Percentiles rank a stretch among this genome's conserved stretches.
These are phyloP conservation scores for Podosphaera xanthii DNA, from an alignment of 2,329 filamentous ascomycete genomes.

Conservation along the genomic window DNA sequence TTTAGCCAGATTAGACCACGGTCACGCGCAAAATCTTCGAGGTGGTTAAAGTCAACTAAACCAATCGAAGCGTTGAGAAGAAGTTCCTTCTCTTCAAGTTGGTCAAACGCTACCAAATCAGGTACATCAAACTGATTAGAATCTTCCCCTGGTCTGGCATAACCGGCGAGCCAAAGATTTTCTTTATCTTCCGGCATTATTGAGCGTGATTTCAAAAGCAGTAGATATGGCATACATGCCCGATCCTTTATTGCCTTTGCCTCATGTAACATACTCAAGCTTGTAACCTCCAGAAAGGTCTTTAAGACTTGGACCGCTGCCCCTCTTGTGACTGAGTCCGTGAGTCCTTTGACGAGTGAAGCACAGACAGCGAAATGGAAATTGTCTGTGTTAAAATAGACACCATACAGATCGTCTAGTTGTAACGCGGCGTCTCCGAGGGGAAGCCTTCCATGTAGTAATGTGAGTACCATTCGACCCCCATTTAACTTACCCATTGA, in stretches of 20 bases:
- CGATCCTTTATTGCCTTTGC: constrained; percentile 12
- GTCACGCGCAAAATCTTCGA: constrained; percentile 39
- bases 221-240: constrained; percentile 29
- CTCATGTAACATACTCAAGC: constrained; percentile 12
- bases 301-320: constrained; percentile 36
- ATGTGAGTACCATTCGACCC: constrained; percentile 32
- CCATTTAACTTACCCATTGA: constrained; percentile 35
- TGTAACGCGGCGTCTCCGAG: constrained; percentile 38
- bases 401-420: constrained; percentile 41
- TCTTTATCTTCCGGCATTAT: constrained; percentile 36
- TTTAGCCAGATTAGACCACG: constrained; percentile 36
- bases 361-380: constrained; percentile 47
- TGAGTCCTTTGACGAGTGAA: constrained; percentile 38
- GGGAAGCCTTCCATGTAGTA: constrained; percentile 35
- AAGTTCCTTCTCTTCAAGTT: constrained; percentile 35
- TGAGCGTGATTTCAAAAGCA: constrained; percentile 33
- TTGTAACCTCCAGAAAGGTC: constrained; percentile 33
- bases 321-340: constrained; percentile 34
- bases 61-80: constrained; percentile 39
- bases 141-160: constrained; percentile 23
- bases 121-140: constrained; percentile 19
- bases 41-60: constrained; percentile 40
- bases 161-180: constrained; percentile 35
- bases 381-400: constrained; percentile 38
- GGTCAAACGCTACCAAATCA: constrained; percentile 21